Base-by-base conservation (phyloP, 2,329 filamentous ascomycete species). In the Laburnicola sp. region DNA sequence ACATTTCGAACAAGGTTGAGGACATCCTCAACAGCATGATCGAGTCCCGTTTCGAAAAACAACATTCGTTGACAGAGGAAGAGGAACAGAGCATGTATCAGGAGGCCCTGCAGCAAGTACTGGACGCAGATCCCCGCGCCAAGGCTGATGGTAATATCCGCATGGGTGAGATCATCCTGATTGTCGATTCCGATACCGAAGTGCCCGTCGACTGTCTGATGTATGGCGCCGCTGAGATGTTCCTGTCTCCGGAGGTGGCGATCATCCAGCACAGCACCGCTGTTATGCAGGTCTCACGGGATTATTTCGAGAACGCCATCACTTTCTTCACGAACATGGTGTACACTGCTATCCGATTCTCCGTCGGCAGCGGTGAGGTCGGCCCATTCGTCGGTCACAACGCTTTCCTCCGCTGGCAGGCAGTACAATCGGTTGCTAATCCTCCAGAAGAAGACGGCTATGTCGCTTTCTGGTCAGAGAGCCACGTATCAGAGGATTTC, bases 91-190 rank as follows among this genome's bases (percentile, higher is more conserved):
- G 42, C 8, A 48, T 64, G 10, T 64, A 63, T 35, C 23, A 57
- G 6, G 49, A 65, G 27, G 59, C 59, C 11, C 53, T 91, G 37
- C 81, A 83, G 57, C 82, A 88, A 57, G 83, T 87, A 16, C 79
- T 91, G 23, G 81, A 85, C 41, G 82, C 88, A 50, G 86, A 86
- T 30, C 82, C 86, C 26, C 87, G 86, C 16, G 89, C 58, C 2
- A 63, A 86, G 86, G 89, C 89, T 30, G 88, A 90, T 66, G 89
- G 89, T 51, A 91, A 94, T 71, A 86, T 95, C 60, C 88, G 89
- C 44, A 79, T 94, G 38, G 90, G 90, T 48, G 89, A 94, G 72
- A 91, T 90, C 68, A 88, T 91, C 53, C 75, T 88, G 30, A 76
- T 91, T 51, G 87, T 63, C 51, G 60, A 65, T 37, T 58, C 58